Base-by-base conservation (phyloP, 202 grass and related monocot genomes). In the Alloteropsis angusta region DNA sequence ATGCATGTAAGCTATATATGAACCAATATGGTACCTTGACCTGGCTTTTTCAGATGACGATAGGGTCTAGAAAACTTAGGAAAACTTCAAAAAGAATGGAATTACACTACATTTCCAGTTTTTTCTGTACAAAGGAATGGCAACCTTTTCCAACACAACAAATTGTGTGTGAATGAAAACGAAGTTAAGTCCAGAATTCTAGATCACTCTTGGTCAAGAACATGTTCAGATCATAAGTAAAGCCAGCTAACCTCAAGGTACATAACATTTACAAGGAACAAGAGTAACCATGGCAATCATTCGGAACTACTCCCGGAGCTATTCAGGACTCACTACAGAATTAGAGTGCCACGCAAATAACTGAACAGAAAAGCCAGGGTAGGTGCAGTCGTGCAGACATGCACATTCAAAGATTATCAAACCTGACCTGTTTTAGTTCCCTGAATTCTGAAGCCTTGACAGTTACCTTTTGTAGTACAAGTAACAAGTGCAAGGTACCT, bases 171-270 rank as follows among this genome's bases (percentile, higher is more conserved):
- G 56, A 48, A 58, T 16, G 2, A 37, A 84, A 80, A 68, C 39
- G n/a, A 84, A 74, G 76, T 36, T 75, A 26, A 56, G 19, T 70
- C 54, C 37, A 69, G 25, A 61, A 65, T 57, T 76, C 55, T 30
- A 76, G 26, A 64, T 49, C 57, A 80, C 48, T 56, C 37, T 56
- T 71, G 34, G 75, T 65, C 60, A 78, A 78, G 48, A 42, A 17
- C 56, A 82, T 44, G 58, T 67, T 76, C 32, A 60, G 14, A 66
- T 72, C 18, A 65, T 45, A 85, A 84, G 82, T 52, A 77, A 81
- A 76, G 82, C 32, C 42, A 73, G 57, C 7, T 83, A 78, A 67
- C 74, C 49, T n/a, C 28, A 1, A 60, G 45, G 23, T 30, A 55
- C 32, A 37, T 21, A 71, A 9, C 22, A 30, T 30, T 30, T 30